A percentile compares a stretch with the other conserved stretches of the same genome.
Conservation (phyloP, 192 early-diverging fungal species). For the Podila epigama region DNA sequence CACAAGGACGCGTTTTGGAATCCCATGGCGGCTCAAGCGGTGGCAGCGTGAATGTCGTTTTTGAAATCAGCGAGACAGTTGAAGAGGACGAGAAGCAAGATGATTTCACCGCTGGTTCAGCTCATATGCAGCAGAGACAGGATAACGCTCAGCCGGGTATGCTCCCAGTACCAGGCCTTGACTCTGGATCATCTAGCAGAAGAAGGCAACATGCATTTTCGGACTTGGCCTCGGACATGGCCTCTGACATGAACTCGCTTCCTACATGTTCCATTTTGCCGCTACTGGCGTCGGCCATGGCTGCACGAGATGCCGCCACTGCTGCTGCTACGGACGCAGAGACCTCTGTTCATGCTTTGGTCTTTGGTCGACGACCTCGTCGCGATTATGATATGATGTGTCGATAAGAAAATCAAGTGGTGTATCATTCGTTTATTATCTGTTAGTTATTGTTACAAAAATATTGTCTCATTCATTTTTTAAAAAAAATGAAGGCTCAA, state of each 20-base stretch:
- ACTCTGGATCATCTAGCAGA: background rate
- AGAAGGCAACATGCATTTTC: background rate
- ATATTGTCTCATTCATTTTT: background rate
- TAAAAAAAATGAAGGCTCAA: no score
- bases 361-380: conserved; percentile 20
- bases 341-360: conserved; percentile 11
- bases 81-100: background rate
- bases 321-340: conserved; percentile 39
- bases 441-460: background rate
- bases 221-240: background rate
- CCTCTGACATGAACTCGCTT: background rate
- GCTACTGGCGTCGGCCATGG: conserved; percentile 27
- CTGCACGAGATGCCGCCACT: conserved; percentile 26
- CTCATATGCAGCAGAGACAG: background rate
- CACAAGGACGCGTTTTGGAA: background rate
- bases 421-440: background rate
- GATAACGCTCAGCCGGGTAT: background rate
- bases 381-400: conserved; percentile 49
- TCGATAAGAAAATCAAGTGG: conserved; percentile 1
- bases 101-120: background rate
- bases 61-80: background rate
- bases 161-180: background rate
- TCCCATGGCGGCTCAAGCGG: background rate
- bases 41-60: background rate
- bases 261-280: no score